Evolutionary conservation across 164 flowering plant species (phyloP), one percentile per base, ranked within the genome.

Genomic region (Piper longum): DNA sequence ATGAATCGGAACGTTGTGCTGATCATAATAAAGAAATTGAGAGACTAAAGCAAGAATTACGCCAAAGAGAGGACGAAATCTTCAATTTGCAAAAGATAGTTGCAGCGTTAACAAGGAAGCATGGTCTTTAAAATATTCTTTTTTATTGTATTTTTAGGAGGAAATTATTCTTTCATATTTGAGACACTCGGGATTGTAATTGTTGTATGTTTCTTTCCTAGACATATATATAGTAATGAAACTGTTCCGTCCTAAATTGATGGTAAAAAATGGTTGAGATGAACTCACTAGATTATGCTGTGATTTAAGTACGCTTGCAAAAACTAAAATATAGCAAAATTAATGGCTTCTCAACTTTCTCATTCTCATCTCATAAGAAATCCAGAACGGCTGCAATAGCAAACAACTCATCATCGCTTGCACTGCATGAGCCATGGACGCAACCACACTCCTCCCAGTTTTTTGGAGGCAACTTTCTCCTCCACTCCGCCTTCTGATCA

Each of bases 71-170:
- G 61, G 59, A 66, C 16, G 78, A 81, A 66, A 67, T 82, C 7
- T 36, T 71, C 5, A 66, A 18, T 56, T 77, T 84, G 81, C 76
- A 83, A 16, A 85, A 80, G 80, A 76, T 81, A 13, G 66, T 89
- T 39, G 58, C 82, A 56, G 67, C 78, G 18, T 80, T 85, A 13
- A 78, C 75, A 58, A 82, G 81, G 78, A 83, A 84, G 73, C 79
- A 79, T 64, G 79, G 83, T 16, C 77, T 78, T 19, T 84, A 71
- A 68, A 60, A 16, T 57, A 2, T 4, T 60, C 5, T 43, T 56
- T 56, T 4, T 56, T 11, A 44, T 12, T 48, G 52, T 48, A 2
- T 17, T 26, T 56, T n/a, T 16, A 17, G 16, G 26, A n/a, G 26
- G 59, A 4, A 56, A 26, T 26, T 26, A 26, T 26, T 26, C 36